Percentiles rank a stretch among this genome's conserved stretches.
Conservation (phyloP, 164 flowering plant species). For the Aristolochia fimbriata region DNA sequence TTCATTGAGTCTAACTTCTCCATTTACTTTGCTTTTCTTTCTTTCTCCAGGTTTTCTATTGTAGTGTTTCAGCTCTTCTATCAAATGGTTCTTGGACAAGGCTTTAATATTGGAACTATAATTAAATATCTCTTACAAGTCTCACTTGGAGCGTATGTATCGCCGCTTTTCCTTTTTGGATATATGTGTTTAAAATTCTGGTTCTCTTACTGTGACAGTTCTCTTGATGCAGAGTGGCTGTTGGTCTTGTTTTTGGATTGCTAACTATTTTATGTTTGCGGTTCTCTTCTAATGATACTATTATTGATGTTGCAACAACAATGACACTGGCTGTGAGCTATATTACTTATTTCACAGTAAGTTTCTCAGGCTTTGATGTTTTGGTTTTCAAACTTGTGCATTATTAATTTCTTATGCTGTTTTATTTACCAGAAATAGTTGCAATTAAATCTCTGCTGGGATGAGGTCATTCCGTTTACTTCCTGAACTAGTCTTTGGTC, state of each 20-base stretch:
- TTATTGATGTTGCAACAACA: slow-evolving; percentile 84
- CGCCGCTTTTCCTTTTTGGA: slow-evolving; percentile 4
- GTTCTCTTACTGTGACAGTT: slow-evolving; percentile 11
- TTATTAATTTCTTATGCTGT: too few relatives aligned
- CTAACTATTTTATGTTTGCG: slow-evolving; percentile 80
- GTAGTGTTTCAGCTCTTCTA: slow-evolving; percentile 81
- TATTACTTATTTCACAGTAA: slow-evolving; percentile 78
- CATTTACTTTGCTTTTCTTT: slow-evolving; percentile 1
- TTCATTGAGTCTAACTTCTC: background rate
- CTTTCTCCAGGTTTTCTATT: slow-evolving; percentile 74
- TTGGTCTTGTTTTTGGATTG: slow-evolving; percentile 81
- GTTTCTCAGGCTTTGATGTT: too few relatives aligned
- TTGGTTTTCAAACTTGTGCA: too few relatives aligned
- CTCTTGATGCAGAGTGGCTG: slow-evolving; percentile 62
- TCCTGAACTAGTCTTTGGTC: too few relatives aligned
- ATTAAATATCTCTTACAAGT: slow-evolving; percentile 56
- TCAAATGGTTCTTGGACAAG: slow-evolving; percentile 66
- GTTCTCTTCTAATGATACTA: slow-evolving; percentile 80
- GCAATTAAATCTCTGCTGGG: too few relatives aligned
- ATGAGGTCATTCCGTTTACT: too few relatives aligned
- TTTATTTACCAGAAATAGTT: too few relatives aligned
- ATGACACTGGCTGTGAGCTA: slow-evolving; percentile 95
- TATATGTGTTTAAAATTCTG: background rate
- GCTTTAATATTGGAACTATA: slow-evolving; percentile 40
- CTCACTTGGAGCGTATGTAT: slow-evolving; percentile 88